Evolutionary conservation across 306 rosid species (phyloP).

Genomic region (Styphnolobium japonicum): DNA sequence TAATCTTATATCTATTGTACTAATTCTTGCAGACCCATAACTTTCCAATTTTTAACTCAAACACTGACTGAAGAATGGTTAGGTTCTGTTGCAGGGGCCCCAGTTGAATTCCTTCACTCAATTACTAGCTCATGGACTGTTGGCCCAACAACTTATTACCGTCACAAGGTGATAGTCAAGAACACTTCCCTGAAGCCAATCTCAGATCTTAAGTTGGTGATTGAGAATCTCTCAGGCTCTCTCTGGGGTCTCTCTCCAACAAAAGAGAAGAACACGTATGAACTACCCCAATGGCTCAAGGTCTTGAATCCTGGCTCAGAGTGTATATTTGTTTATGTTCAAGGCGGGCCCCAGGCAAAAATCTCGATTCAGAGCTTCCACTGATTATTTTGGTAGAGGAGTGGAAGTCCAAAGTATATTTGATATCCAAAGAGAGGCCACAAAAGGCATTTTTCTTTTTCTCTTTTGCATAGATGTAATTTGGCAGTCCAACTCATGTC

Average conservation of each 20-base stretch:
- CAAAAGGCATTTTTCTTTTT: background rate
- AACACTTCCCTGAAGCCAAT: conserved; percentile 67
- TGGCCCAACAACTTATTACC: conserved; percentile 46
- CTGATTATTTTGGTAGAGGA: conserved; percentile 23
- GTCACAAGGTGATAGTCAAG: conserved; percentile 74
- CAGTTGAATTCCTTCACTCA: background rate
- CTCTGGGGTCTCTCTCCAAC: conserved; percentile 81
- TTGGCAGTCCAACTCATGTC: background rate
- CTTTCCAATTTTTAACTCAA: background rate
- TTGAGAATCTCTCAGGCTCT: conserved; percentile 63
- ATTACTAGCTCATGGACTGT: conserved; percentile 40
- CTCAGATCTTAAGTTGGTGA: conserved; percentile 46
- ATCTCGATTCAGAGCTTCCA: conserved; percentile 56
- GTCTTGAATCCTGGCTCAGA: conserved; percentile 64
- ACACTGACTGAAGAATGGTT: background rate
- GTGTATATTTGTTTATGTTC: conserved; percentile 64
- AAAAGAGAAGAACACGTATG: conserved; percentile 50
- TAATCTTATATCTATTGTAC: too few species aligned
- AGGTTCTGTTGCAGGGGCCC: background rate
- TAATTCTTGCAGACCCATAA: background rate
- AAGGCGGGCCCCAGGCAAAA: conserved; percentile 80
- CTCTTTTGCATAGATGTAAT: background rate
- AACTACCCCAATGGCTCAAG: conserved; percentile 64
- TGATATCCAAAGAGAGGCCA: background rate
- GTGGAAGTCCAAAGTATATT: background rate